phyloP scores from a whole-genome alignment of 2,329 filamentous ascomycete genomes.

The Ceratocystis cubensis region DNA sequence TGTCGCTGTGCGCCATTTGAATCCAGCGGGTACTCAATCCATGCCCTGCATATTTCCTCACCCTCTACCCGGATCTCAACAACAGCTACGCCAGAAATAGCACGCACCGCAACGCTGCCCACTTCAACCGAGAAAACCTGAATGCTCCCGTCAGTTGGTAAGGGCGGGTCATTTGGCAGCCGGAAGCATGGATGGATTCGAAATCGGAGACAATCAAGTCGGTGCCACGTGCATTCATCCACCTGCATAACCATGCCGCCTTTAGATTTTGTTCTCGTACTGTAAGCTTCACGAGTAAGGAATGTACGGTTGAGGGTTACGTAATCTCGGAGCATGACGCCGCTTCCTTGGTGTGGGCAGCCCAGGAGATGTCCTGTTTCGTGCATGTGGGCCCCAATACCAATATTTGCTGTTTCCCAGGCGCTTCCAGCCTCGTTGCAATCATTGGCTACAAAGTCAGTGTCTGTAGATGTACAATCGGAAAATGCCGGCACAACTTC shows the following conservation, averaged over 20 bases:
- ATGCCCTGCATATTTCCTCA: constrained; percentile 67
- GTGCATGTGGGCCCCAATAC: constrained; percentile 84
- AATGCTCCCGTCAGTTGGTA: constrained; percentile 58
- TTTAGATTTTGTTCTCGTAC: constrained; percentile 72
- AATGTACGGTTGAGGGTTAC: constrained; percentile 75
- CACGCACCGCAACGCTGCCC: constrained; percentile 61
- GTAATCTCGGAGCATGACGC: constrained; percentile 89
- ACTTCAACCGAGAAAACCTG: constrained; percentile 78
- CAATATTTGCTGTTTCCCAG: constrained; percentile 92
- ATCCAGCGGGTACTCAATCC: constrained; percentile 65
- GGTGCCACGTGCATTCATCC: constrained; percentile 86
- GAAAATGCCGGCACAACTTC: constrained; percentile 81
- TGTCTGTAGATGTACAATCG: constrained; percentile 83
- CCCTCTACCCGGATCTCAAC: constrained; percentile 69
- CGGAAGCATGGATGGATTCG: constrained; percentile 82
- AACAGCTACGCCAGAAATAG: constrained; percentile 70
- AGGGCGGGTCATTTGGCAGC: constrained; percentile 58
- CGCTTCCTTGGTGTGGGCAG: constrained; percentile 75
- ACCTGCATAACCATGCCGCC: constrained; percentile 60
- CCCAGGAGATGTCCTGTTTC: constrained; percentile 85
- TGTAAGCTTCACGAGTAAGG: constrained; percentile 67
- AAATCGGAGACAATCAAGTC: constrained; percentile 78
- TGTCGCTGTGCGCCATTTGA: constrained; percentile 55
- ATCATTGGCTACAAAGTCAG: constrained; percentile 67
- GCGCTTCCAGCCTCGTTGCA: constrained; percentile 76